Evolutionary conservation across 2,329 filamentous ascomycete species (phyloP).

Genomic region (Cryoendolithus antarcticus): DNA sequence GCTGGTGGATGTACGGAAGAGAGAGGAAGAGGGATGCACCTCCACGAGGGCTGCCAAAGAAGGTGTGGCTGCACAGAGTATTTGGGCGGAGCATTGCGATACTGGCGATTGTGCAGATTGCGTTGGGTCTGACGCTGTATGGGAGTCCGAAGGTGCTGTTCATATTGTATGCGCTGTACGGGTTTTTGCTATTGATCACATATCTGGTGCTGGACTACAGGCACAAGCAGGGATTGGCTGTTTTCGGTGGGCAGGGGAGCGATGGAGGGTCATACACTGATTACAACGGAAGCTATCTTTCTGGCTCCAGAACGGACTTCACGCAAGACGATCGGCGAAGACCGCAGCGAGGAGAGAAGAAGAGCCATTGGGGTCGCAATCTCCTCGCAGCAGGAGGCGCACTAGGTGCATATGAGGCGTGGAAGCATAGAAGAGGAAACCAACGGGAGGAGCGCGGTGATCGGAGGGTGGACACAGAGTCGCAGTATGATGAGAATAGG

Average conservation of each 20-base stretch:
- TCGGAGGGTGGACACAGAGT: conserved; percentile 3
- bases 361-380: conserved; percentile 29
- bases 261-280: conserved; percentile 15
- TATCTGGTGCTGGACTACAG: conserved; percentile 75
- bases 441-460: conserved; percentile 2
- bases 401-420: conserved; percentile 46
- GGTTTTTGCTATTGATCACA: conserved; percentile 55
- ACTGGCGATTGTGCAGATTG: conserved; percentile 74
- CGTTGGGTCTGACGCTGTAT: conserved; percentile 80
- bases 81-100: conserved; percentile 65
- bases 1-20: conserved; percentile 49
- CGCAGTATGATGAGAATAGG: conserved; percentile 4
- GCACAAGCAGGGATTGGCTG: conserved; percentile 37
- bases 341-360: conserved; percentile 12
- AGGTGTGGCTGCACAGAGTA: conserved; percentile 65
- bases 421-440: conserved; percentile 31
- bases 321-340: conserved; percentile 31
- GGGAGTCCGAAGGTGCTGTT: conserved; percentile 79
- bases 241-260: conserved; percentile 8
- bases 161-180: conserved; percentile 72
- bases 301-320: conserved; percentile 46
- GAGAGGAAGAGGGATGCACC: conserved; percentile 32
- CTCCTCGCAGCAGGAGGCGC: conserved; percentile 42
- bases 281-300: conserved; percentile 18
- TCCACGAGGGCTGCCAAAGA: conserved; percentile 43